Evolutionary conservation across 768 basidiomycete species (phyloP), one percentile per base, ranked within the genome.

Genomic region (Trametes cinnabarina): DNA sequence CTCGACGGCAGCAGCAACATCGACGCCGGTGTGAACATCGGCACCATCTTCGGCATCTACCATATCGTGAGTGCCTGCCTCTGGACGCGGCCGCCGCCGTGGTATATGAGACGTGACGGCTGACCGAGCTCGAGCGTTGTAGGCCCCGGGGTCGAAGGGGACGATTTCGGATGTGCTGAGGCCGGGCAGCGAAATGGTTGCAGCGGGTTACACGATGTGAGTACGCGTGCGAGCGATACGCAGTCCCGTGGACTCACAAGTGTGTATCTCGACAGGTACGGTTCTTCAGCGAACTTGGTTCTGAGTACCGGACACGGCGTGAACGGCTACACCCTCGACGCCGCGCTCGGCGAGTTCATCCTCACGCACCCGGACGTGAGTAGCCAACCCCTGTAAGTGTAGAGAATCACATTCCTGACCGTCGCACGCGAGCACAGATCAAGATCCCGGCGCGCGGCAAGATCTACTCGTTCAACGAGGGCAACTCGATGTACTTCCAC

Each of bases 401-500:
- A n/a, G n/a, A n/a, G n/a, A n/a, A n/a, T n/a, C n/a, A n/a, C n/a
- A n/a, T n/a, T n/a, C n/a, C n/a, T n/a, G n/a, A n/a, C n/a, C n/a
- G n/a, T n/a, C n/a, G n/a, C n/a, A n/a, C n/a, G n/a, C n/a, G n/a
- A n/a, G n/a, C n/a, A n/a, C 68, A 92, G 90, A 99, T 99, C 74
- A 83, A 85, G 74, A 92, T 99, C 63, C 97, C 97, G 7, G 63
- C 85, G 10, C 87, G 97, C 48, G 97, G 97, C 64, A 98, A 98
- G 77, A 99, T 99, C 69, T 99, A 99, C 78, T 98, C 95, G 3
- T 96, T 98, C 82, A 99, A 99, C 72, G 97, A 99, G 77, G 97
- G 97, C 60, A 99, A 99, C 77, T 84, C 94, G 30, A 80, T 92
- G 82, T 95, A 95, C 76, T 98, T 97, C 79, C 78, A 94, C 73